phyloP scores from a whole-genome alignment of 768 basidiomycete species.

The Ephemerocybe angulata region DNA sequence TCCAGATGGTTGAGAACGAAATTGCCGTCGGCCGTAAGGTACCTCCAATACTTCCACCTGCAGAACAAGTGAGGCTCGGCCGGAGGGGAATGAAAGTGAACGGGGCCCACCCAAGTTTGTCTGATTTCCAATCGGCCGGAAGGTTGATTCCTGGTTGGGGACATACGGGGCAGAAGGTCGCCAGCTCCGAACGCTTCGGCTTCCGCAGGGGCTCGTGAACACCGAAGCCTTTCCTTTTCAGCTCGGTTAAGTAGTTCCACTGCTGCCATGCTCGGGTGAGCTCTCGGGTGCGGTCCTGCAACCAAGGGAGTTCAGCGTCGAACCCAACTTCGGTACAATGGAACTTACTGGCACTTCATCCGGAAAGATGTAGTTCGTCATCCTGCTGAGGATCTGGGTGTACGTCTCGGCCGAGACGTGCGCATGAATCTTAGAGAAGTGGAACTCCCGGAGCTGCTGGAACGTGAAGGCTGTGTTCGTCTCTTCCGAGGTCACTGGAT shows the following conservation, averaged over 20 bases:
- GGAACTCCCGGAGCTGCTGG: not conserved
- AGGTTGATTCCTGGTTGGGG: not conserved
- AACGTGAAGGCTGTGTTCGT: not conserved
- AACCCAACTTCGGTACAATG: not conserved
- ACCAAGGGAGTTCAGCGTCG: not conserved
- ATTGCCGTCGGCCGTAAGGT: not conserved
- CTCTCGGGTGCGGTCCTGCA: not conserved
- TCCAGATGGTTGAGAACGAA: not conserved
- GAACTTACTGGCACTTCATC: not conserved
- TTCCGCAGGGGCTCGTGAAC: too few relatives aligned
- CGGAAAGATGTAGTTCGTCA: not conserved
- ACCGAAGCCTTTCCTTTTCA: not conserved
- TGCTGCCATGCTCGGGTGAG: not conserved
- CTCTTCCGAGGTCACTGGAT: not conserved
- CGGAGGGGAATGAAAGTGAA: not conserved
- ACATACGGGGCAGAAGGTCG: not conserved
- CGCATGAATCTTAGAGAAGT: not conserved
- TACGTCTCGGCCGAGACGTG: not conserved
- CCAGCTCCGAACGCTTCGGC: too few relatives aligned
- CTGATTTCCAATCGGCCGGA: not conserved
- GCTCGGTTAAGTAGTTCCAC: not conserved
- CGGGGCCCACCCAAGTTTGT: not conserved
- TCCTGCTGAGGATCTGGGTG: not conserved
- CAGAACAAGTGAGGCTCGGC: not conserved
- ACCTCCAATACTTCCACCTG: not conserved